These are phyloP conservation scores for Grammothele lineata DNA, from an alignment of 768 basidiomycete species.

Conservation along the genomic window DNA sequence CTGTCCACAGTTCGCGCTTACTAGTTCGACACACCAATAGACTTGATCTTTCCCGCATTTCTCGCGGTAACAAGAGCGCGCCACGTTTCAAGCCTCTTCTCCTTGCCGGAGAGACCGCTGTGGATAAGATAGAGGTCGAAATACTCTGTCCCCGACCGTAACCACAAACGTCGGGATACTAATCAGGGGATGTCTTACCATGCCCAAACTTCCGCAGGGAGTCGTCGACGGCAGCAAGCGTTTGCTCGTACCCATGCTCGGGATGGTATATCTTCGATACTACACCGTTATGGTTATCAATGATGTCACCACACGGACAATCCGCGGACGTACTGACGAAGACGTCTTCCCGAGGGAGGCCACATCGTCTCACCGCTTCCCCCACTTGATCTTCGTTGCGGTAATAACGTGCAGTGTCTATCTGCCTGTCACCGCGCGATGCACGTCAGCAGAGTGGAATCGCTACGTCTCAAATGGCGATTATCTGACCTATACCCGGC, in stretches of 20 bases:
- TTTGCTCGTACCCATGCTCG: slow-evolving; percentile 30
- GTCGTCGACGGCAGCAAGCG: slow-evolving; percentile 23
- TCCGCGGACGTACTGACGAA: slow-evolving; percentile 56
- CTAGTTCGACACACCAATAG: slow-evolving; percentile 48
- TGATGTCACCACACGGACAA: neutral
- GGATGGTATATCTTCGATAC: slow-evolving; percentile 66
- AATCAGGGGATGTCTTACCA: slow-evolving; percentile 21
- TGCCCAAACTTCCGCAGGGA: slow-evolving; percentile 27
- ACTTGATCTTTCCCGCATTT: slow-evolving; percentile 33
- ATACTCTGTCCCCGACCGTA: slow-evolving; percentile 28
- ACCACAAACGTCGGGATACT: neutral
- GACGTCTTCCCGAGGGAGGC: slow-evolving; percentile 48
- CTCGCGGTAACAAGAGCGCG: slow-evolving; percentile 33
- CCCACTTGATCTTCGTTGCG: slow-evolving; percentile 61
- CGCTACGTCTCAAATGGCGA: too few species aligned
- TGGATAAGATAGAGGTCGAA: slow-evolving; percentile 49
- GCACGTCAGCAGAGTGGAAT: too few species aligned
- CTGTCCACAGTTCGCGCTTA: slow-evolving; percentile 20
- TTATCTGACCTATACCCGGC: too few species aligned
- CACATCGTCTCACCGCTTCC: slow-evolving; percentile 51
- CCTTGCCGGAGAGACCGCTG: slow-evolving; percentile 34
- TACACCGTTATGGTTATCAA: slow-evolving; percentile 21
- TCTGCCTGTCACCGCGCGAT: too few species aligned
- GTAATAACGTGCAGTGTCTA: slow-evolving; percentile 72
- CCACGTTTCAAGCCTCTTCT: slow-evolving; percentile 36